Base-by-base conservation (phyloP, 2,329 filamentous ascomycete genomes). In the Leptoxyphium fumago region DNA sequence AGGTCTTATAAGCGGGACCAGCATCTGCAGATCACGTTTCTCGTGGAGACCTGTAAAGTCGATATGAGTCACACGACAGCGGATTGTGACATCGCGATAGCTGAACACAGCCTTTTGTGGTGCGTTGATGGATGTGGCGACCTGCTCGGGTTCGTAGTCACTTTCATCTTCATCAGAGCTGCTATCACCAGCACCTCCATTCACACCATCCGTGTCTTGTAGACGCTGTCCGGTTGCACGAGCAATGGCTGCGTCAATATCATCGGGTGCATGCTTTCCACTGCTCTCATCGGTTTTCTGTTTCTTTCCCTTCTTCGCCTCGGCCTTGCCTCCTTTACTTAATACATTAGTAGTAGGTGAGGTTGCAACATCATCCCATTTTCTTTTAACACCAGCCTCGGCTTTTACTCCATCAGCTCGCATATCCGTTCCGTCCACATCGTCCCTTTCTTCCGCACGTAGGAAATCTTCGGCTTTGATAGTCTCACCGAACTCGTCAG, bases 391-490 rank as follows among this genome's bases (percentile, higher is more conserved):
- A 10, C 63, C 56, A 38, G 64, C 60, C 45, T 67, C 62, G 45
- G 64, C 62, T 53, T 64, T 64, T 39, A 72, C 71, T 11, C 68
- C 69, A 29, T 73, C 69, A 15, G 67, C 63, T 30, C 69, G 70
- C 45, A 76, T 67, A 41, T 80, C 78, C 42, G 80, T 75, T 10
- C 75, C 77, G 36, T 84, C 81, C 14, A 77, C 72, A 46, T 81
- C 78, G 52, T 94, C 86, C 45, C 86, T 80, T 63, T 96, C 91
- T 59, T 98, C 91, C 0, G 88, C 89, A 46, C 88, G 77, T 1
- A 95, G 73, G 58, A 89, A 98, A 50, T 98, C 91, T 61, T 96
- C 91, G 0, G 89, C 84, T 43, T 87, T 78, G 53, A 98, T 95
- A 13, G 93, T 67, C 51, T 98, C 91, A 46, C 91, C 91, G 63